Percentiles rank a stretch among this genome's conserved stretches.
Evolutionary conservation across 139 green algal genomes (phyloP).

Genomic region (Chlamydomonas incerta): DNA sequence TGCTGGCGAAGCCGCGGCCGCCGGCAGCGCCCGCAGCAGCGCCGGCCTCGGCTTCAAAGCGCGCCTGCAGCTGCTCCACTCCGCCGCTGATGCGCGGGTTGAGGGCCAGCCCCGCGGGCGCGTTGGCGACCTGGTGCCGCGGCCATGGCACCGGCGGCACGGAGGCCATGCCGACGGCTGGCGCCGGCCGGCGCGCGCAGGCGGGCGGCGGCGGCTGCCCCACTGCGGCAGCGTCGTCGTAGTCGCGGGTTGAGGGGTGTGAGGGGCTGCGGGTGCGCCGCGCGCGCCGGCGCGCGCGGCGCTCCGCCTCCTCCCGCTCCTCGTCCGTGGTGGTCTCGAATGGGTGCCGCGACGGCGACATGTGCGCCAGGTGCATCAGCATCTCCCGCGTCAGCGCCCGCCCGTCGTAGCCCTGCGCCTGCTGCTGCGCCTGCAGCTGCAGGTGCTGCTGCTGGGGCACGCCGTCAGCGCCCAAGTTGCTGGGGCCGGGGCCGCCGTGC

Average conservation of each 20-base stretch:
- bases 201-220: neutral
- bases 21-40: no score
- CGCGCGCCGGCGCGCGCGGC: neutral
- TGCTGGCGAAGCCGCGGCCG: neutral
- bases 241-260: neutral
- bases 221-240: neutral
- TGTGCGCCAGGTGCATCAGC: slow-evolving; percentile 20
- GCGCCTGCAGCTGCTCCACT: neutral
- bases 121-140: neutral
- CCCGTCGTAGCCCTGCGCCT: neutral
- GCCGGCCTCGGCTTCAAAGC: neutral
- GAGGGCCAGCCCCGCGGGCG: no score
- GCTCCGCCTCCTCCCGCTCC: slow-evolving; percentile 30
- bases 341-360: slow-evolving; percentile 4
- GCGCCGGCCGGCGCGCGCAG: neutral
- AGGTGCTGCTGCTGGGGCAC: neutral
- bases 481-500: neutral
- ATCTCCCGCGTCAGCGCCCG: slow-evolving; percentile 26
- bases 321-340: slow-evolving; percentile 39
- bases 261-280: neutral
- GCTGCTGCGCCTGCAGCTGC: no score
- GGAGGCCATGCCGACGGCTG: neutral
- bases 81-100: neutral
- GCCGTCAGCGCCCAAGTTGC: no score
- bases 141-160: neutral